Percentiles rank a stretch among this genome's conserved stretches.
phyloP scores from a whole-genome alignment of 2,329 filamentous ascomycete genomes.

The Colletotrichum destructivum region DNA sequence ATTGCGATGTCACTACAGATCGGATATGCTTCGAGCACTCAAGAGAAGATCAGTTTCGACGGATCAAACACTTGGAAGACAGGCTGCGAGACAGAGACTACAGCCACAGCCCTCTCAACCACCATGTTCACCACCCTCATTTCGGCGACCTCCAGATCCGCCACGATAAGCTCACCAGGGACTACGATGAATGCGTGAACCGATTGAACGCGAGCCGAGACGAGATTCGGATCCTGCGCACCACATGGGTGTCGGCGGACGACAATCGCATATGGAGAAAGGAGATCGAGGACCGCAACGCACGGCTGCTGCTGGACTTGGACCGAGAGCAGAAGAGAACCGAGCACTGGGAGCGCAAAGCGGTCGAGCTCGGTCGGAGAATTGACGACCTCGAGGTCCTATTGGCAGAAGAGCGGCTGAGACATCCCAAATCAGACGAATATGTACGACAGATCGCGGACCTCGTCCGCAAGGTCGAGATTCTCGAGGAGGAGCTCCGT shows the following conservation, averaged over 20 bases:
- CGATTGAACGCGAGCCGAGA: conserved; percentile 25
- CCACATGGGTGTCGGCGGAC: conserved; percentile 27
- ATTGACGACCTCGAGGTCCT: conserved; percentile 33
- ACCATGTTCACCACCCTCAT: neutral
- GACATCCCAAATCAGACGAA: conserved; percentile 19
- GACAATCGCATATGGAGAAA: conserved; percentile 34
- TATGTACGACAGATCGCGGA: conserved; percentile 34
- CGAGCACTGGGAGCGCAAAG: conserved; percentile 97
- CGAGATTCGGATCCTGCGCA: conserved; percentile 27
- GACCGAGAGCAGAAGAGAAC: conserved; percentile 95
- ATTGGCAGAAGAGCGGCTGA: conserved; percentile 28
- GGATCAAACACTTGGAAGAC: conserved; percentile 34
- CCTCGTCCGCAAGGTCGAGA: conserved; percentile 35
- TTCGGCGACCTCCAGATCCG: conserved; percentile 30
- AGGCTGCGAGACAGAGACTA: conserved; percentile 7
- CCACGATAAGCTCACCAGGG: conserved; percentile 30
- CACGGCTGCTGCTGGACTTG: conserved; percentile 74
- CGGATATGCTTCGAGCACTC: conserved; percentile 38
- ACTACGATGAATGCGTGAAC: conserved; percentile 25
- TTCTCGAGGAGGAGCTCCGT: conserved; percentile 35
- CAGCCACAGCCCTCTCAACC: neutral
- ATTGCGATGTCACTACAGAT: conserved; percentile 26
- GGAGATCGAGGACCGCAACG: conserved; percentile 33
- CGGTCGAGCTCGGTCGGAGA: conserved; percentile 24
- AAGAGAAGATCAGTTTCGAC: conserved; percentile 18